Conservation (phyloP, 2,329 filamentous ascomycete genomes). For the Sporothrix humicola region DNA sequence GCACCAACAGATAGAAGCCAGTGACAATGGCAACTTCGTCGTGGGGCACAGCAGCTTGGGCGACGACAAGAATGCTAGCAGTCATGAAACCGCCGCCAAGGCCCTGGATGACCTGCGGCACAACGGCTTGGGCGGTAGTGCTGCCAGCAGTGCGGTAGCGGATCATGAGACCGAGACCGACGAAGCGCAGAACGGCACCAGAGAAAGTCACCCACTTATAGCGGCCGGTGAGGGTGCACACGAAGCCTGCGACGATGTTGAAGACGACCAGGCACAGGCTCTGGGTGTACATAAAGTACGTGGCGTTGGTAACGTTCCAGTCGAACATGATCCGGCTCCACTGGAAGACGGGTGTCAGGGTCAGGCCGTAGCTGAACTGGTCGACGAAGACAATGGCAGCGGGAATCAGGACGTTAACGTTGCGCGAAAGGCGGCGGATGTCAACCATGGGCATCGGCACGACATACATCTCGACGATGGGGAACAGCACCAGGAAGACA, state of each 20-base stretch:
- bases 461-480: slow-evolving; percentile 14
- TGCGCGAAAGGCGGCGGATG: slow-evolving; percentile 19
- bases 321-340: slow-evolving; percentile 53
- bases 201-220: slow-evolving; percentile 55
- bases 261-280: slow-evolving; percentile 28
- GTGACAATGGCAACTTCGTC: slow-evolving; percentile 28
- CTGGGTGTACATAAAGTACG: slow-evolving; percentile 47
- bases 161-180: slow-evolving; percentile 59
- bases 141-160: slow-evolving; percentile 53
- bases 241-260: slow-evolving; percentile 46
- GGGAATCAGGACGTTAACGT: slow-evolving; percentile 18
- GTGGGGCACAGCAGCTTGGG: slow-evolving; percentile 27
- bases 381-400: neutral
- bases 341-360: slow-evolving; percentile 40
- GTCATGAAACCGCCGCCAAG: slow-evolving; percentile 44
- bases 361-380: slow-evolving; percentile 24
- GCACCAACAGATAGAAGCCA: slow-evolving; percentile 17
- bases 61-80: slow-evolving; percentile 19
- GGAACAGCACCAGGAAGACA: slow-evolving; percentile 14
- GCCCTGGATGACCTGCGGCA: slow-evolving; percentile 56
- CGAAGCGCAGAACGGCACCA: slow-evolving; percentile 50
- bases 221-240: slow-evolving; percentile 49
- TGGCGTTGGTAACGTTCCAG: slow-evolving; percentile 49
- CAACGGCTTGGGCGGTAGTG: slow-evolving; percentile 52
- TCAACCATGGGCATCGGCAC: slow-evolving; percentile 13